Percentiles rank a stretch among this genome's conserved stretches.
phyloP scores from a whole-genome alignment of 139 green algal genomes.

The Tetraselmis chui region DNA sequence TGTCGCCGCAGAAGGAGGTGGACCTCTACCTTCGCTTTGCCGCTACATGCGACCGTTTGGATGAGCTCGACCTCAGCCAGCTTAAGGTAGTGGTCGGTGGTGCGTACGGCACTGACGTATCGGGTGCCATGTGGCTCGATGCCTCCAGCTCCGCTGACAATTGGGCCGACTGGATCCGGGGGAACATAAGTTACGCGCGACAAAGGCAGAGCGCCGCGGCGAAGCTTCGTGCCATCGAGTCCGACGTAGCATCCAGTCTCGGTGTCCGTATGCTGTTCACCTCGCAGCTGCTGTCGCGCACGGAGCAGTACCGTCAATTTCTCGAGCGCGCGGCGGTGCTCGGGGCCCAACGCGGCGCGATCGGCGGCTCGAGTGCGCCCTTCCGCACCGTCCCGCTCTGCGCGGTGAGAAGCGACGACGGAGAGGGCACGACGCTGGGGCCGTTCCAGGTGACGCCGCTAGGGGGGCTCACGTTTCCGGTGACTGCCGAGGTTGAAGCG shows the following conservation, averaged over 20 bases:
- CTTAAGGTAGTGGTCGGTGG: neutral
- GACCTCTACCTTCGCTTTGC: neutral
- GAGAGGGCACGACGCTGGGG: too few species aligned
- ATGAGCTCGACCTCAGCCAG: neutral
- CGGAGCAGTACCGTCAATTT: neutral
- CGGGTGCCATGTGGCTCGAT: neutral
- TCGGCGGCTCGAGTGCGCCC: neutral
- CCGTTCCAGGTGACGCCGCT: neutral
- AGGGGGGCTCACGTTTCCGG: neutral
- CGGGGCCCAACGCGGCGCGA: neutral
- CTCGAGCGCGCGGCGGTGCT: neutral
- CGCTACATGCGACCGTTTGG: neutral
- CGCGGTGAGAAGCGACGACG: too few species aligned
- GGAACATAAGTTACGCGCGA: neutral
- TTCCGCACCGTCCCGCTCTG: neutral
- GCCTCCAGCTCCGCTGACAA: neutral
- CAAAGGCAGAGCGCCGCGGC: neutral
- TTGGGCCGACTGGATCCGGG: neutral
- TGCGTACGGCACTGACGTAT: neutral
- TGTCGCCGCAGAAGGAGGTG: neutral
- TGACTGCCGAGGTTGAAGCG: neutral
- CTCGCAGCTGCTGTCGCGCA: neutral
- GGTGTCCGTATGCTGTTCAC: neutral
- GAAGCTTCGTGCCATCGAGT: neutral
- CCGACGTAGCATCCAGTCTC: neutral